A percentile compares a stretch with the other conserved stretches of the same genome.
These are phyloP conservation scores for Coemansia sp. DNA, from an alignment of 192 early-diverging fungal species.

Conservation along the genomic window DNA sequence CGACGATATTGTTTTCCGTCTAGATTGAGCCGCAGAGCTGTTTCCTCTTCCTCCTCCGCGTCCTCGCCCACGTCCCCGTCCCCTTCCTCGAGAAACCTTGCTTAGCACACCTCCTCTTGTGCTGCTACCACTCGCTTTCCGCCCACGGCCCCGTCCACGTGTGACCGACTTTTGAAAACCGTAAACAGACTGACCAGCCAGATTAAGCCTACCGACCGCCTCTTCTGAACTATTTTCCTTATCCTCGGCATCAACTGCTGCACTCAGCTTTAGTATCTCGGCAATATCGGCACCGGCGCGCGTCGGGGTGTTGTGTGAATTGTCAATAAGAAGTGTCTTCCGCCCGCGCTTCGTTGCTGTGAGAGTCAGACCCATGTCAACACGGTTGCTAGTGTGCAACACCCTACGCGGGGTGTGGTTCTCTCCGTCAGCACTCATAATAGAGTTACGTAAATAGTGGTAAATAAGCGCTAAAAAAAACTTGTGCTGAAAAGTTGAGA, in stretches of 20 bases:
- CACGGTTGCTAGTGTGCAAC: constrained; percentile 16
- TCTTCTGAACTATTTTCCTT: constrained; percentile 52
- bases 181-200: constrained; percentile 36
- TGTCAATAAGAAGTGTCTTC: constrained; percentile 33
- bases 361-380: constrained; percentile 48
- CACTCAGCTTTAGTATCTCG: constrained; percentile 41
- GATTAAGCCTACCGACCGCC: constrained; percentile 8
- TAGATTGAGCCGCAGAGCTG: not conserved
- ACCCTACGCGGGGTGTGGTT: constrained; percentile 20
- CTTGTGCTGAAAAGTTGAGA: too few relatives aligned
- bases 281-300: constrained; percentile 24
- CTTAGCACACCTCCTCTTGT: not conserved
- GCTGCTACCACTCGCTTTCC: constrained; percentile 10
- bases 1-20: not conserved
- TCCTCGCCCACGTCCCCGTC: constrained; percentile 21
- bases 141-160: constrained; percentile 29
- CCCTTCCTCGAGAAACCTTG: not conserved
- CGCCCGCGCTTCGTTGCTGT: constrained; percentile 32
- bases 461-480: not conserved
- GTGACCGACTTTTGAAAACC: constrained; percentile 34
- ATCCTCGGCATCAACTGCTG: constrained; percentile 39
- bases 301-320: constrained; percentile 21
- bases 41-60: constrained; percentile 15
- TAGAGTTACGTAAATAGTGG: not conserved
- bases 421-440: constrained; percentile 1